Evolutionary conservation across 495 filamentous ascomycete species (phyloP).

Genomic region (Haplographium delicatum): DNA sequence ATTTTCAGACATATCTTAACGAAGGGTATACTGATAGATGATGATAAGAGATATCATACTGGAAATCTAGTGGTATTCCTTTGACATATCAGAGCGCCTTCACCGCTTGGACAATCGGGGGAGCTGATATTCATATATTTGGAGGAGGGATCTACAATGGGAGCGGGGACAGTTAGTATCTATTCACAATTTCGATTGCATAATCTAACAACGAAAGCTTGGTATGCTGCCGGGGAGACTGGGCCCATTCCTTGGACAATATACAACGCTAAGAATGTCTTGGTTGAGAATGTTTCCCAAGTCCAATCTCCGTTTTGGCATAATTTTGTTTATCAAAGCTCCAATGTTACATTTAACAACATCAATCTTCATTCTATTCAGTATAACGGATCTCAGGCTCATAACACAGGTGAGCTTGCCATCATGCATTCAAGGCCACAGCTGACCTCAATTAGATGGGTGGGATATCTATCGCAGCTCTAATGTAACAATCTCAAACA

Average conservation of each 20-base stretch:
- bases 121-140: conserved; percentile 62
- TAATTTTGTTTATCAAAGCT: conserved; percentile 60
- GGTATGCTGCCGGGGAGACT: conserved; percentile 54
- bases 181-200: too few species aligned
- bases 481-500: conserved; percentile 61
- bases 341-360: conserved; percentile 56
- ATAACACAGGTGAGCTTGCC: conserved; percentile 47
- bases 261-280: conserved; percentile 53
- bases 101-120: conserved; percentile 61
- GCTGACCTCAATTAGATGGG: conserved; percentile 51
- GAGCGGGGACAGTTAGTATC: too few species aligned
- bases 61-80: conserved; percentile 46
- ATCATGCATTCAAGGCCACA: conserved; percentile 16
- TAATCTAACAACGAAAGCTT: too few species aligned
- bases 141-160: conserved; percentile 55
- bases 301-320: conserved; percentile 63
- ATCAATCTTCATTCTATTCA: conserved; percentile 53
- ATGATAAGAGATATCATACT: conserved; percentile 63
- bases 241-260: conserved; percentile 45
- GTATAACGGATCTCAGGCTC: conserved; percentile 44
- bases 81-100: conserved; percentile 57
- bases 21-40: too few species aligned
- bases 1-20: too few species aligned
- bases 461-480: conserved; percentile 61
- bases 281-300: conserved; percentile 54